Conservation (phyloP, 345 rosid species). For the Hevea brasiliensis region DNA sequence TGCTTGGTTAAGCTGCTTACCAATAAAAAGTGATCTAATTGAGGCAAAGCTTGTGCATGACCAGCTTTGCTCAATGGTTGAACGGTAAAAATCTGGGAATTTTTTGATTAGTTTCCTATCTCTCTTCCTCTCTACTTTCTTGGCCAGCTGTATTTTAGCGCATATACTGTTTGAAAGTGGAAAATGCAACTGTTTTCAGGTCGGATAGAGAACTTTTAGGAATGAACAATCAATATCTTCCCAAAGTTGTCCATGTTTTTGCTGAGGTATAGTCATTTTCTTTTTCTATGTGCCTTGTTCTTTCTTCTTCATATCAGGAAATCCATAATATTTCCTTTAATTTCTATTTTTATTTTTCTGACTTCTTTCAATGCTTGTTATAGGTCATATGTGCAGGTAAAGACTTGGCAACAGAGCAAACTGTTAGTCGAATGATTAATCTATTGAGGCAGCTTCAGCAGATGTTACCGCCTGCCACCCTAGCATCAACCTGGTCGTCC, state of each 20-base stretch:
- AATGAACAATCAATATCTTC: constrained; percentile 78
- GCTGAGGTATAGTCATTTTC: constrained; percentile 57
- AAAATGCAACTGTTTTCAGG: constrained; percentile 44
- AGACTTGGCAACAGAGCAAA: constrained; percentile 83
- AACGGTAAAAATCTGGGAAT: constrained; percentile 51
- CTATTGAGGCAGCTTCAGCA: constrained; percentile 84
- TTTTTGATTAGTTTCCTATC: neutral
- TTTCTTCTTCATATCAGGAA: neutral
- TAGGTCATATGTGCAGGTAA: constrained; percentile 79
- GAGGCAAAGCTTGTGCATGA: constrained; percentile 98
- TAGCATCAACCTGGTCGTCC: constrained; percentile 88
- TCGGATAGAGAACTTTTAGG: constrained; percentile 85
- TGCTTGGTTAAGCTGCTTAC: constrained; percentile 98
- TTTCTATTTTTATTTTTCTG: neutral
- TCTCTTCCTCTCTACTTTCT: neutral
- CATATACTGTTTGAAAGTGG: neutral
- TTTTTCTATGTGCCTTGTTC: neutral
- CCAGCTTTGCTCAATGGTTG: constrained; percentile 95
- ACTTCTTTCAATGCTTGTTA: constrained; percentile 8
- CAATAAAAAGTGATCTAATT: constrained; percentile 80
- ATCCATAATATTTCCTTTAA: neutral
- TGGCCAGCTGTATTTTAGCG: neutral
- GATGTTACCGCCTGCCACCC: constrained; percentile 77
- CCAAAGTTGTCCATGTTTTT: constrained; percentile 80
- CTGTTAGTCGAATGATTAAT: constrained; percentile 68